A percentile compares a stretch with the other conserved stretches of the same genome.
Evolutionary conservation across 73 alveolate genomes (phyloP).

Genomic region (Paramecium caudatum): DNA sequence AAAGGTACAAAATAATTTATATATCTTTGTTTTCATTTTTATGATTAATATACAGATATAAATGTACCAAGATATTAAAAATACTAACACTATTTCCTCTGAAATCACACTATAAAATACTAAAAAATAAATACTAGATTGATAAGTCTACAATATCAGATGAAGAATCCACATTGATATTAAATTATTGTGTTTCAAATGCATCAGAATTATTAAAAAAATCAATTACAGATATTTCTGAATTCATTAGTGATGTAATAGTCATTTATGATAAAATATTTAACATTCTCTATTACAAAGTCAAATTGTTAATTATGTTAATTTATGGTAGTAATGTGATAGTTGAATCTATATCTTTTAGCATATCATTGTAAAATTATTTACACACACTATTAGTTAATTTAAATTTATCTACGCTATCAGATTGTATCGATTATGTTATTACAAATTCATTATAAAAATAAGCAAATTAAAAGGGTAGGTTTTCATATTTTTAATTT

Average conservation of each 20-base stretch:
- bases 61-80: not conserved
- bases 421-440: not conserved
- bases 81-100: not conserved
- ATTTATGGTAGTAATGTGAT: not conserved
- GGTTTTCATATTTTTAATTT: not conserved
- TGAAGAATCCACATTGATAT: not conserved
- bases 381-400: not conserved
- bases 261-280: not conserved
- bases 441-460: conserved; percentile 45
- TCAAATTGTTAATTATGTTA: not conserved
- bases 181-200: not conserved
- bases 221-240: not conserved
- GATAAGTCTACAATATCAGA: not conserved
- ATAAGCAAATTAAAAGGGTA: conserved; percentile 32
- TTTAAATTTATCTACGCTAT: not conserved
- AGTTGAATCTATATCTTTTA: conserved; percentile 27
- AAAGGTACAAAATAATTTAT: conserved; percentile 49
- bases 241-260: not conserved
- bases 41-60: not conserved
- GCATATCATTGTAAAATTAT: not conserved
- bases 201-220: not conserved
- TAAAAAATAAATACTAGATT: not conserved
- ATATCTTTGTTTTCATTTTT: not conserved
- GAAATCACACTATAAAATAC: not conserved
- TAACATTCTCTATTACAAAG: conserved; percentile 6